Base-by-base conservation (phyloP, 2,329 filamentous ascomycete genomes). In the Cytospora mali region DNA sequence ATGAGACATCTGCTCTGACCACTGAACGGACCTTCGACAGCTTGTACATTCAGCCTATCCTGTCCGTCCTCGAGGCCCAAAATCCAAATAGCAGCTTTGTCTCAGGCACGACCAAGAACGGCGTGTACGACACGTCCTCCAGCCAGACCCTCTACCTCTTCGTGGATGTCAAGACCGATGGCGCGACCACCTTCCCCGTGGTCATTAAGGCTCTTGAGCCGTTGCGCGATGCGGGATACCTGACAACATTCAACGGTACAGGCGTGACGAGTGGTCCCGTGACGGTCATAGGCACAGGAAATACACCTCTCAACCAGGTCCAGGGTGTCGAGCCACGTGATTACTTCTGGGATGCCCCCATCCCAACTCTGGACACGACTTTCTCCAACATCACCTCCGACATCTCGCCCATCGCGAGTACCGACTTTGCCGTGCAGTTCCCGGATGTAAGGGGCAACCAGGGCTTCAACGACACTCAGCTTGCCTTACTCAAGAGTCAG, bases 221-320 rank as follows among this genome's bases (percentile, higher is more conserved):
- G 2, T 76, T 91, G 6, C 79, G 86, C 13, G 76, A 82, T 23
- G 78, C 76, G 25, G 81, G 81, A 21, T 90, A 80, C 77, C 70
- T 87, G 21, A 80, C 79, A 9, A 78, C 74, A 62, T 79, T 82
- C 61, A 76, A 84, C 48, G 79, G 84, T 42, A 77, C 74, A 10
- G 69, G 73, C 13, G 69, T 88, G 1, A 70, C 82, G 23, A 69
- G 74, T 23, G 78, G 87, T 1, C 83, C 86, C 1, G 75, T 91
- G 27, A 91, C 88, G 0, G 82, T 91, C 6, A 84, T 91, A 4
- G 86, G 83, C 2, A 90, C 87, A 1, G 89, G 89, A 7, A 83
- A 84, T 66, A 81, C 84, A 0, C 84, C 81, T 0, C 85, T 87
- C 66, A 75, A 83, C 60, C 70, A 81, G 14, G 71, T 89, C 5